Base-by-base conservation (phyloP, 805 yeast genomes). In the Candida corydali region DNA sequence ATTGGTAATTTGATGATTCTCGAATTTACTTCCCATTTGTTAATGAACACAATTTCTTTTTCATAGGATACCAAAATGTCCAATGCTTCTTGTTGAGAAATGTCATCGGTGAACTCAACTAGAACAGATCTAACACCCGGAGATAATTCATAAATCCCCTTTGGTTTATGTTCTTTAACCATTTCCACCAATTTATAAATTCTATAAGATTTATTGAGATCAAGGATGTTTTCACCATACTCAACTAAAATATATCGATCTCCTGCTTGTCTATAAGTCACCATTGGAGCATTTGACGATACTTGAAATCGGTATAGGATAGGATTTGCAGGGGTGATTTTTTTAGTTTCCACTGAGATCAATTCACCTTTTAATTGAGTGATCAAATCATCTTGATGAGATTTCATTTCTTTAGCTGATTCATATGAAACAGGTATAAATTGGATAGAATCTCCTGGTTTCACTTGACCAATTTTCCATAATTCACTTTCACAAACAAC, bases 401-500 rank as follows among this genome's bases (percentile, higher is more conserved):
- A 51, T 59, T 78, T 83, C 59, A 89, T 66, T 12, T 57, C 57
- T 46, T 83, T 67, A 5, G 98, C 96, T 40, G 73, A 63, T 20
- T 75, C 79, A 49, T 76, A 82, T 11, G 78, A 51, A 29, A 93
- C 71, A 25, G 97, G 96, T 39, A 79, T 78, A 69, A 93, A 91
- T 47, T 75, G 75, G 42, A 91, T 79, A 32, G 60, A 50, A 54
- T 93, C 98, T 54, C 98, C 98, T 4, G 98, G 97, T 60, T 86
- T 89, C 29, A 86, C 89, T 66, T 91, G 98, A 32, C 98, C 98
- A 55, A 93, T 85, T 68, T 93, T 93, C 98, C 98, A 91, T 82
- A 93, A 78, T 65, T 93, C 98, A 27, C 94, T 86, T 54, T 88
- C 94, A 10, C 87, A 85, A 46, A 93, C 95, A 41, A 93, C 97